Evolutionary conservation across 768 basidiomycete species (phyloP).

Genomic region (Hypholoma fasciculare): DNA sequence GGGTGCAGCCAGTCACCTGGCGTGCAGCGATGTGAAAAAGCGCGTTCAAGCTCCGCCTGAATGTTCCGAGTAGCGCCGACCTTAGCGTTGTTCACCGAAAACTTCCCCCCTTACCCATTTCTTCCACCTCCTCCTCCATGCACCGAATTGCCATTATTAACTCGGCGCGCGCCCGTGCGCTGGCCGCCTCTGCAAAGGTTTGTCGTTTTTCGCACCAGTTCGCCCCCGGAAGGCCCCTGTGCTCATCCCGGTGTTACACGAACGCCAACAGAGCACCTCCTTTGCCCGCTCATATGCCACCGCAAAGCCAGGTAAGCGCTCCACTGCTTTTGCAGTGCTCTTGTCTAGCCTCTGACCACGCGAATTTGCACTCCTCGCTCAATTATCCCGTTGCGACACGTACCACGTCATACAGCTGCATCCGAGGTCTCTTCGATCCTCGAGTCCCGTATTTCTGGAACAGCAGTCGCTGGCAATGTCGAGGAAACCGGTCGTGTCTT

Average conservation of each 20-base stretch:
- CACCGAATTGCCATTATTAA: conserved; percentile 86
- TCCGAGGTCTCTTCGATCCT: conserved; percentile 99
- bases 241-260: conserved; percentile 25
- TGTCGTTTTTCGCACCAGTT: conserved; percentile 11
- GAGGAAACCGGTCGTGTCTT: conserved; percentile 99
- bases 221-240: not conserved
- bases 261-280: conserved; percentile 40
- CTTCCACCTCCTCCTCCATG: conserved; percentile 57
- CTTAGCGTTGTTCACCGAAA: conserved; percentile 34
- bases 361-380: conserved; percentile 21
- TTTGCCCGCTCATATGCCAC: conserved; percentile 90
- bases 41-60: conserved; percentile 39
- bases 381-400: conserved; percentile 17
- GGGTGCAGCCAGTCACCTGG: conserved; percentile 7
- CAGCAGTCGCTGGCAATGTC: conserved; percentile 88
- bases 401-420: conserved; percentile 70
- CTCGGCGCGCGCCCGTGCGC: conserved; percentile 74
- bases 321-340: conserved; percentile 2
- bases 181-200: conserved; percentile 70
- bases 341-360: conserved; percentile 20
- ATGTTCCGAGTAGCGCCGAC: conserved; percentile 52
- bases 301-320: conserved; percentile 88
- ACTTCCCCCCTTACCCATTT: conserved; percentile 43
- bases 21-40: conserved; percentile 21
- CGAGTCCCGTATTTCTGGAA: conserved; percentile 96